Percentiles rank a stretch among this genome's conserved stretches.
Conservation (phyloP, 805 yeast species). For the Jamesozyma gamospora region DNA sequence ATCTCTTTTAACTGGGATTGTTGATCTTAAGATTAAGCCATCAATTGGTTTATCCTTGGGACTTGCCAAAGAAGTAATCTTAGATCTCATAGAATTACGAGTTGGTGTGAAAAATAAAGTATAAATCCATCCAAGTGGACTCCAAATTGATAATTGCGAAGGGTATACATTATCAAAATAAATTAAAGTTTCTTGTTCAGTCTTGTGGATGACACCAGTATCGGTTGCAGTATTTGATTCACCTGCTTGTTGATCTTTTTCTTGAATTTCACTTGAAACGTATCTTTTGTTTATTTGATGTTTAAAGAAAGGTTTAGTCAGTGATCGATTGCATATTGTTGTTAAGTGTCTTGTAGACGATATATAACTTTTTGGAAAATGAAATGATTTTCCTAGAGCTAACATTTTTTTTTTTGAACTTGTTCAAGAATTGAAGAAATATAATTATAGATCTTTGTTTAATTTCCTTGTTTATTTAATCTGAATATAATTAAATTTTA, state of each 20-base stretch:
- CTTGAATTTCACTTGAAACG: slow-evolving; percentile 33
- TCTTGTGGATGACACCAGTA: slow-evolving; percentile 48
- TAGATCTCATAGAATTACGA: slow-evolving; percentile 33
- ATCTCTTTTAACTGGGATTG: slow-evolving; percentile 67
- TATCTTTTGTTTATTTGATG: slow-evolving; percentile 14
- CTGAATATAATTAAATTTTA: too few relatives aligned
- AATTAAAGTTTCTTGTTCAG: slow-evolving; percentile 40
- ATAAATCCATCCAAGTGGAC: slow-evolving; percentile 36
- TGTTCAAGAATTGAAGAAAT: too few relatives aligned
- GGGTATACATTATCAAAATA: slow-evolving; percentile 51
- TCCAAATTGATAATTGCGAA: slow-evolving; percentile 36
- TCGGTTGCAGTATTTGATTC: slow-evolving; percentile 45
- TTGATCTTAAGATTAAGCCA: slow-evolving; percentile 42
- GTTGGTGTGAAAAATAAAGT: slow-evolving; percentile 29
- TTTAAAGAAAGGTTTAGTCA: background rate
- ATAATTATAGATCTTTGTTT: too few relatives aligned
- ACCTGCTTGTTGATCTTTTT: slow-evolving; percentile 40
- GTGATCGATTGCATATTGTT: too few relatives aligned
- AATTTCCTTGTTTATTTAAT: too few relatives aligned
- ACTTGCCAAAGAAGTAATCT: slow-evolving; percentile 33
- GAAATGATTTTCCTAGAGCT: too few relatives aligned
- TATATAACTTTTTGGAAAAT: too few relatives aligned
- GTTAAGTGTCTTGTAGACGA: too few relatives aligned
- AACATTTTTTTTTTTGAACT: too few relatives aligned
- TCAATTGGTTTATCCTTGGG: slow-evolving; percentile 31